These are phyloP conservation scores for Aphanomyces stellatus DNA, from an alignment of 352 stramenopile genomes.

Conservation along the genomic window DNA sequence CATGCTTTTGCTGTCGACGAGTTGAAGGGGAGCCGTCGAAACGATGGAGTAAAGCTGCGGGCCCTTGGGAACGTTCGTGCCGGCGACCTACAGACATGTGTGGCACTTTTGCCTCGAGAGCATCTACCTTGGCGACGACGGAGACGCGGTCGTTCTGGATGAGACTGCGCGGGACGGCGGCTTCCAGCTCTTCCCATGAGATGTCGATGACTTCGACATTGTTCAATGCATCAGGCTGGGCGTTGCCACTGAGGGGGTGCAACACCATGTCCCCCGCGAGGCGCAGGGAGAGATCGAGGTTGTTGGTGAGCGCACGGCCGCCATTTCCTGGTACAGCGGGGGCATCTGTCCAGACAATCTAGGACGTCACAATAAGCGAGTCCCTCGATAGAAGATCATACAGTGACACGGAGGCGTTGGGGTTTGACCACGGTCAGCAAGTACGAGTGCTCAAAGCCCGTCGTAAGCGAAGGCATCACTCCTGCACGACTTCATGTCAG, in stretches of 20 bases:
- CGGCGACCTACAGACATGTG: neutral
- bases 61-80: neutral
- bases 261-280: slow-evolving; percentile 36
- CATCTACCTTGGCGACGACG: neutral
- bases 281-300: slow-evolving; percentile 53
- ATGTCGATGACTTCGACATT: slow-evolving; percentile 77
- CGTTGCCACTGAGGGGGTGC: slow-evolving; percentile 52
- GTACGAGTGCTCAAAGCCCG: neutral
- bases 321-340: slow-evolving; percentile 34
- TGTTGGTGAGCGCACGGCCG: slow-evolving; percentile 48
- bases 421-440: slow-evolving; percentile 44
- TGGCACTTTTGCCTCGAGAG: neutral
- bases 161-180: neutral
- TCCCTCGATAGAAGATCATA: neutral
- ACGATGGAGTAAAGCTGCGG: slow-evolving; percentile 11
- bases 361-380: neutral
- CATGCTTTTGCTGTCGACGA: neutral
- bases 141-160: neutral
- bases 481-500: too few species aligned
- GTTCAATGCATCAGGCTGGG: slow-evolving; percentile 45
- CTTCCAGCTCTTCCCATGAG: slow-evolving; percentile 35
- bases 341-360: slow-evolving; percentile 60
- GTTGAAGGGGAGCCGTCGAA: neutral
- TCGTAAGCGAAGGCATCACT: neutral
- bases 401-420: slow-evolving; percentile 51